Conservation (phyloP, 257 asterid species). For the Haberlea rhodopensis region DNA sequence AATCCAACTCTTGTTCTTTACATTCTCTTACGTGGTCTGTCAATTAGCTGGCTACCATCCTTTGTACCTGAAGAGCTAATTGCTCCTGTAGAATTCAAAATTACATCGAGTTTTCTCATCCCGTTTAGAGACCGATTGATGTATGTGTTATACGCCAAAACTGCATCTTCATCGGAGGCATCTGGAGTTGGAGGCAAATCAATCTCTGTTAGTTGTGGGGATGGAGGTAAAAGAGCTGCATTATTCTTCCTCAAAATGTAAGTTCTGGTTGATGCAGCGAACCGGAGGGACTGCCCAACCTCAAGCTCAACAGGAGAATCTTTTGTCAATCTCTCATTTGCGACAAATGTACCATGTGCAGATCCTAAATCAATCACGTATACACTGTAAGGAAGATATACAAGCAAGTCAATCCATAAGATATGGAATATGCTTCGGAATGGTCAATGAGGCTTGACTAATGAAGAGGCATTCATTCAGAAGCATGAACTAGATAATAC, state of each 20-base stretch:
- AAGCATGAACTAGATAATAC: conserved; percentile 10
- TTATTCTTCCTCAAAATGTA: conserved; percentile 73
- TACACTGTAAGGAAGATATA: conserved; percentile 55
- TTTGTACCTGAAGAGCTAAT: conserved; percentile 29
- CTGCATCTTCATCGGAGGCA: conserved; percentile 89
- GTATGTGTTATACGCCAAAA: conserved; percentile 78
- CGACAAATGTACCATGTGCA: conserved; percentile 97
- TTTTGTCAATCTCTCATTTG: conserved; percentile 80
- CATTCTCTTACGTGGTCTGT: conserved; percentile 68
- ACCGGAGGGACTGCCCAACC: conserved; percentile 81
- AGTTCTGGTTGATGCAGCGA: conserved; percentile 94
- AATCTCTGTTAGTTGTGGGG: conserved; percentile 59
- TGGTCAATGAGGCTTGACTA: conserved; percentile 15
- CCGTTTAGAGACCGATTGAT: conserved; percentile 67
- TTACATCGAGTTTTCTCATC: conserved; percentile 40
- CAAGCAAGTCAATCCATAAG: conserved; percentile 18
- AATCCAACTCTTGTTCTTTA: conserved; percentile 74
- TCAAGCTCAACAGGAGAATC: conserved; percentile 91
- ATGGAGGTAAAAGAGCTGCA: conserved; percentile 79
- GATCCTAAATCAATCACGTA: conserved; percentile 94
- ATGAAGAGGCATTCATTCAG: not conserved
- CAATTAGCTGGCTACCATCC: conserved; percentile 35
- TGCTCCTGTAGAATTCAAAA: conserved; percentile 32
- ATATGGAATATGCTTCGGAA: conserved; percentile 5
- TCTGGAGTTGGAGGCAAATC: conserved; percentile 83